phyloP scores from a whole-genome alignment of 2,329 filamentous ascomycete species.

The Cladophialophora yegresii region DNA sequence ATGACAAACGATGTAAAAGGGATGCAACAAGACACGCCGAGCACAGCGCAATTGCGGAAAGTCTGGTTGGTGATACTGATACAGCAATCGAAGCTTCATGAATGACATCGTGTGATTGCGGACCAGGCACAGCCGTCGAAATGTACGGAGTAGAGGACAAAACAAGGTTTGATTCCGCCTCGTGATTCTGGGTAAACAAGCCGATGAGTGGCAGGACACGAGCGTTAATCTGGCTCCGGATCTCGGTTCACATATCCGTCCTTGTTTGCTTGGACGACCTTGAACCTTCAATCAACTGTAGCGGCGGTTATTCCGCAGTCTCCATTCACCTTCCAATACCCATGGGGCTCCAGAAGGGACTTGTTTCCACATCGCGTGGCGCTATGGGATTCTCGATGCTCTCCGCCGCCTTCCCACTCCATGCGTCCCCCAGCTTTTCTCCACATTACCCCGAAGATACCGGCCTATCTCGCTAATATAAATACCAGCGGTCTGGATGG shows the following conservation, averaged over 20 bases:
- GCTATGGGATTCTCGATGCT: background rate
- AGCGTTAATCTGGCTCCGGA: background rate
- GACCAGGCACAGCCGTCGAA: too few species aligned
- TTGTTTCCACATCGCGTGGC: background rate
- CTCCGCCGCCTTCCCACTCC: background rate
- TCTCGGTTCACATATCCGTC: background rate
- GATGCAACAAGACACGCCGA: background rate
- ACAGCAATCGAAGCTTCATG: too few species aligned
- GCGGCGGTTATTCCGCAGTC: background rate
- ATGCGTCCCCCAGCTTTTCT: background rate
- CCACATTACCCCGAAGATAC: constrained; percentile 1
- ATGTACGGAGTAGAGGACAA: too few species aligned
- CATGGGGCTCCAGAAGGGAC: background rate
- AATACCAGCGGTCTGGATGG: background rate
- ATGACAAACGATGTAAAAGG: background rate
- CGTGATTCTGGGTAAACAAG: background rate
- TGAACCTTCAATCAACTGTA: background rate
- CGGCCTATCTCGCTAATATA: background rate
- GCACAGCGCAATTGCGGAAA: too few species aligned
- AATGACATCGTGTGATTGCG: too few species aligned
- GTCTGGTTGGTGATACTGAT: too few species aligned
- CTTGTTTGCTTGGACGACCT: background rate
- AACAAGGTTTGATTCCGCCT: background rate
- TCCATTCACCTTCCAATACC: background rate
- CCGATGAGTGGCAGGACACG: background rate